These are phyloP conservation scores for Plasmodium gallinaceum DNA, from an alignment of 169 alveolate genomes.

Conservation along the genomic window DNA sequence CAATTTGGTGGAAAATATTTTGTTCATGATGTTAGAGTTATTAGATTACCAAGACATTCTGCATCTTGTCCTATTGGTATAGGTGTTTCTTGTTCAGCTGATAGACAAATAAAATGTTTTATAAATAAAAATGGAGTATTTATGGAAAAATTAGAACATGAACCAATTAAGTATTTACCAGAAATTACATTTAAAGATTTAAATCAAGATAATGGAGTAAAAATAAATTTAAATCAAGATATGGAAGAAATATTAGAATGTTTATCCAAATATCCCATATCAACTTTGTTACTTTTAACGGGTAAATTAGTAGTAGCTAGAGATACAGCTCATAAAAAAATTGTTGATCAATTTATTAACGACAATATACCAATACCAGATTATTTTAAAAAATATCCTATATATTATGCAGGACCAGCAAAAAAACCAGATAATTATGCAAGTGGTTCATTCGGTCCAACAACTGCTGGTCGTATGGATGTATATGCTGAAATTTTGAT, in stretches of 20 bases:
- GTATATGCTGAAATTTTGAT: slow-evolving; percentile 85
- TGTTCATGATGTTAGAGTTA: slow-evolving; percentile 92
- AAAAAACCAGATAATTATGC: slow-evolving; percentile 90
- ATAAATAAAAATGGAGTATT: slow-evolving; percentile 87
- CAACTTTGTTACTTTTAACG: slow-evolving; percentile 86
- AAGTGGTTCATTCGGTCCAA: slow-evolving; percentile 93
- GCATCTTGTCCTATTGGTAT: slow-evolving; percentile 93
- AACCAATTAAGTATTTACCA: slow-evolving; percentile 89
- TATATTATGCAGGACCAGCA: slow-evolving; percentile 93
- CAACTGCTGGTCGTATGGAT: slow-evolving; percentile 94
- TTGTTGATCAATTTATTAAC: slow-evolving; percentile 82
- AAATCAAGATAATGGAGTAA: slow-evolving; percentile 22
- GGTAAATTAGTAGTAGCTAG: slow-evolving; percentile 91
- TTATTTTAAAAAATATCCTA: slow-evolving; percentile 88
- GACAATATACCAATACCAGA: slow-evolving; percentile 86
- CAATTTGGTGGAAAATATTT: slow-evolving; percentile 94
- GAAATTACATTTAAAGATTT: slow-evolving; percentile 39
- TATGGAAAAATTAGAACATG: slow-evolving; percentile 89
- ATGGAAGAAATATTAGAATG: slow-evolving; percentile 83
- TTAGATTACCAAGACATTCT: slow-evolving; percentile 92
- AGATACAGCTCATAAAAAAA: slow-evolving; percentile 92
- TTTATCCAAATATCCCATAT: slow-evolving; percentile 84
- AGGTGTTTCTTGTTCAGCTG: slow-evolving; percentile 94
- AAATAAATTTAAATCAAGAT: slow-evolving; percentile 85
- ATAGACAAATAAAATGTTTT: slow-evolving; percentile 87